phyloP scores from a whole-genome alignment of 768 basidiomycete species.

The Cantharellus cinnabarinus region DNA sequence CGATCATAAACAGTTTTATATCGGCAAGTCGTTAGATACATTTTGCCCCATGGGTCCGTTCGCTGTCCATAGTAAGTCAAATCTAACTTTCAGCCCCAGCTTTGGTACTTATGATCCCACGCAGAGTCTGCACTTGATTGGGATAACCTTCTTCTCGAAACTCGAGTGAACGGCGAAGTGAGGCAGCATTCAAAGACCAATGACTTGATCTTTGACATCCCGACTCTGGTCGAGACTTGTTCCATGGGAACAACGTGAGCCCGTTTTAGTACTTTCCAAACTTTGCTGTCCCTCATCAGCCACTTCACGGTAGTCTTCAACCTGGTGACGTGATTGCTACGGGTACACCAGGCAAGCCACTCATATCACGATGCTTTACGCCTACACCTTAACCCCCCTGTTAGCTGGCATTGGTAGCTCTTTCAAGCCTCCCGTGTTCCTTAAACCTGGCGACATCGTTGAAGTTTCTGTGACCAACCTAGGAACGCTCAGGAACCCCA shows the following conservation, averaged over 20 bases:
- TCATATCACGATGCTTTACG: not conserved
- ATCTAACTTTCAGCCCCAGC: not conserved
- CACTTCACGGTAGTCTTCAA: not conserved
- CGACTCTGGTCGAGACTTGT: slow-evolving; percentile 13
- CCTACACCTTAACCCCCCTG: not conserved
- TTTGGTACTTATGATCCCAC: not conserved
- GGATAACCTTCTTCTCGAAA: slow-evolving; percentile 10
- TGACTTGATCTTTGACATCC: slow-evolving; percentile 15
- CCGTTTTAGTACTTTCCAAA: slow-evolving; percentile 7
- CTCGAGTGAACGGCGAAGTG: slow-evolving; percentile 12
- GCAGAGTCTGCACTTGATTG: slow-evolving; percentile 9
- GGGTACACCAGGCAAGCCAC: slow-evolving; percentile 10
- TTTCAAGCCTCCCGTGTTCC: slow-evolving; percentile 7
- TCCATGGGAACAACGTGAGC: slow-evolving; percentile 12
- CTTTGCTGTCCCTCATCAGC: not conserved
- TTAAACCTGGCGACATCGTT: slow-evolving; percentile 13
- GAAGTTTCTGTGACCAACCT: slow-evolving; percentile 13
- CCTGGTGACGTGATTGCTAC: slow-evolving; percentile 15
- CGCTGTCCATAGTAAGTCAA: slow-evolving; percentile 4
- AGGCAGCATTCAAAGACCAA: slow-evolving; percentile 11
- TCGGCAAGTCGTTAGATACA: slow-evolving; percentile 14
- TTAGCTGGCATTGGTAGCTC: slow-evolving; percentile 12
- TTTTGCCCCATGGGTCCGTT: slow-evolving; percentile 15
- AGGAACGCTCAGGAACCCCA: slow-evolving; percentile 11
- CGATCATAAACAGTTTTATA: slow-evolving; percentile 16